A percentile compares a stretch with the other conserved stretches of the same genome.
phyloP scores from a whole-genome alignment of 2,329 filamentous ascomycete genomes.

The Pyrenochaeta sp. region DNA sequence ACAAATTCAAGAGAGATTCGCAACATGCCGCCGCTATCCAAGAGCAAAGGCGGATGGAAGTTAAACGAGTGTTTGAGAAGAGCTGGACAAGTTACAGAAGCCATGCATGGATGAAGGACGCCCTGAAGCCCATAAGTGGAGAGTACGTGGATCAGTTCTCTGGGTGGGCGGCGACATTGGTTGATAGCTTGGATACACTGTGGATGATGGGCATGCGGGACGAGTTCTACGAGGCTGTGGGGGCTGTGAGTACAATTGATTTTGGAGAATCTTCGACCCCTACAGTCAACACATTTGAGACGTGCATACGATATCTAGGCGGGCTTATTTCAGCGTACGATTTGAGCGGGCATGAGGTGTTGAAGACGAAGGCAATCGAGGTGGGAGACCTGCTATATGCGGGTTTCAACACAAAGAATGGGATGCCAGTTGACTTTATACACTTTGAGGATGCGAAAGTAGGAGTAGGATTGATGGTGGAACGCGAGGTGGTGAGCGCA shows the following conservation, averaged over 20 bases:
- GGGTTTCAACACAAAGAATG: constrained; percentile 88
- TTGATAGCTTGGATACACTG: constrained; percentile 75
- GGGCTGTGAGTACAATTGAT: constrained; percentile 76
- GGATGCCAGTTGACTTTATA: constrained; percentile 76
- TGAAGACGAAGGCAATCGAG: constrained; percentile 80
- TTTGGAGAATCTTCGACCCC: constrained; percentile 75
- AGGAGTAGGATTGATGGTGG: constrained; percentile 67
- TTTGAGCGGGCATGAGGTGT: constrained; percentile 74
- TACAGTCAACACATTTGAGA: constrained; percentile 91
- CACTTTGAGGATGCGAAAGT: constrained; percentile 46
- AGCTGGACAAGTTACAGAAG: constrained; percentile 68
- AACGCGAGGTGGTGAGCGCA: constrained; percentile 40
- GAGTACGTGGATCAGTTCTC: constrained; percentile 65
- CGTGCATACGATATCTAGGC: constrained; percentile 87
- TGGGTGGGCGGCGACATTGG: constrained; percentile 72
- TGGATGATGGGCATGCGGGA: constrained; percentile 85
- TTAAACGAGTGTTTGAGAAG: constrained; percentile 44
- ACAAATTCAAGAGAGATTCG: constrained; percentile 32
- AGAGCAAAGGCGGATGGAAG: constrained; percentile 32
- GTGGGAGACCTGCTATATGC: constrained; percentile 81
- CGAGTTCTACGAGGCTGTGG: constrained; percentile 81
- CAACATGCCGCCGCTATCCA: constrained; percentile 30
- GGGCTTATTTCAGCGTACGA: constrained; percentile 88
- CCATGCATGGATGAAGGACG: constrained; percentile 71
- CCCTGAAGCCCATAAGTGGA: constrained; percentile 66